phyloP scores from a whole-genome alignment of 164 flowering plant genomes.

The Macadamia tetraphylla region DNA sequence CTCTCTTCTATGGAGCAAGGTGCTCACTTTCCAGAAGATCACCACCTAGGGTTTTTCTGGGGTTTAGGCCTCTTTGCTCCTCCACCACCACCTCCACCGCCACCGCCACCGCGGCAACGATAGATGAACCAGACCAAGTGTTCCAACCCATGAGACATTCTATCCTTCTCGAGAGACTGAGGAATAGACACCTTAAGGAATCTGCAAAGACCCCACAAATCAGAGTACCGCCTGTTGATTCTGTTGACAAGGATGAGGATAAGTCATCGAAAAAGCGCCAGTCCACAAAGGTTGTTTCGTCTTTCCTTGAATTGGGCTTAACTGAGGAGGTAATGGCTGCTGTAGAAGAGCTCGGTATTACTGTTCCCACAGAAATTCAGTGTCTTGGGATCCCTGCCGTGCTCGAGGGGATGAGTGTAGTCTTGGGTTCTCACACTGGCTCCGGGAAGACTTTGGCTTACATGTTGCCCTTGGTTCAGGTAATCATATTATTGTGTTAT shows the following conservation, averaged over 20 bases:
- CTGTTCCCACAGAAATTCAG: conserved; percentile 92
- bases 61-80: conserved; percentile 56
- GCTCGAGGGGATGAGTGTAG: conserved; percentile 73
- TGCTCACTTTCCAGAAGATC: conserved; percentile 27
- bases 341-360: conserved; percentile 68
- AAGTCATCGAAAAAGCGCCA: conserved; percentile 17
- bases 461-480: conserved; percentile 94
- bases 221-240: conserved; percentile 7
- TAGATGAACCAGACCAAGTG: conserved; percentile 19
- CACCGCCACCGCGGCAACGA: conserved; percentile 9
- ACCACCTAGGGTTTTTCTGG: conserved; percentile 36
- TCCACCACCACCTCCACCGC: conserved; percentile 27
- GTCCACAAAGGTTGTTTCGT: conserved; percentile 21
- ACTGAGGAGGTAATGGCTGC: conserved; percentile 80
- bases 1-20: conserved; percentile 29
- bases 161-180: conserved; percentile 64
- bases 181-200: conserved; percentile 72
- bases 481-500: conserved; percentile 9
- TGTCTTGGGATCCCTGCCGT: conserved; percentile 78
- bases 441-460: conserved; percentile 97
- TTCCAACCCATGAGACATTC: conserved; percentile 54
- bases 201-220: conserved; percentile 25
- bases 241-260: conserved; percentile 11
- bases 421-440: conserved; percentile 96
- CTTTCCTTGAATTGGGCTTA: conserved; percentile 77